Base-by-base conservation (phyloP, 352 stramenopile species). In the Phytophthora pseudosyringae region DNA sequence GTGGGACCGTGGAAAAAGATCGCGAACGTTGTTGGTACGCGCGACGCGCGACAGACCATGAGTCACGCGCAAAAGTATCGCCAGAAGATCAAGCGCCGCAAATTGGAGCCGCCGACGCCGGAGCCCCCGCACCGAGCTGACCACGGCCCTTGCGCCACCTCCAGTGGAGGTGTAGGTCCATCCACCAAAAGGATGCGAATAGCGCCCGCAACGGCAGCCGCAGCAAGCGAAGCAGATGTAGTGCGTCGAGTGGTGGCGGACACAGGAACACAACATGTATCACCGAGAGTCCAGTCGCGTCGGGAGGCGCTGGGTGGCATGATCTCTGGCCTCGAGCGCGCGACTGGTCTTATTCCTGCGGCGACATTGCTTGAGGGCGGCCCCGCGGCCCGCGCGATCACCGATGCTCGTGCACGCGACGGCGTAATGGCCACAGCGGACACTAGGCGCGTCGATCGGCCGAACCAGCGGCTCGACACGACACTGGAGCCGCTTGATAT, bases 51-150 rank as follows among this genome's bases (percentile, higher is more conserved):
- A 6, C 79, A 84, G 54, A 85, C 73, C 8, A 84, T 86, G 76
- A 81, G 73, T n/a, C 76, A 88, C 36, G 76, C 73, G 5, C 78
- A 88, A 32, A 88, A 88, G 51, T 83, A 83, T 60, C 71, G 78
- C 5, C 73, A 87, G 48, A 76, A 78, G 55, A 83, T 87, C 39
- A 66, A 68, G 16, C 77, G 77, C 47, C 66, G 62, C 43, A 72
- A 76, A n/a, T 46, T 61, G 16, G 59, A 45, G 46, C 33, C 59
- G 10, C 64, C 48, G 4, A 50, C 48, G 0, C 35, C 51, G 12
- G 47, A 56, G 18, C 3, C 13, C 4, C 13, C 36, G 2, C 64
- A 25, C 5, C 51, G 40, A 33, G 36, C 15, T 50, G 43, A 26
- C 33, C 15, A 59, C 25, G 18, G 15, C 2, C 38, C 36, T 36